These are phyloP conservation scores for Solanum chmielewskii DNA, from an alignment of 257 asterid genomes.

Conservation along the genomic window DNA sequence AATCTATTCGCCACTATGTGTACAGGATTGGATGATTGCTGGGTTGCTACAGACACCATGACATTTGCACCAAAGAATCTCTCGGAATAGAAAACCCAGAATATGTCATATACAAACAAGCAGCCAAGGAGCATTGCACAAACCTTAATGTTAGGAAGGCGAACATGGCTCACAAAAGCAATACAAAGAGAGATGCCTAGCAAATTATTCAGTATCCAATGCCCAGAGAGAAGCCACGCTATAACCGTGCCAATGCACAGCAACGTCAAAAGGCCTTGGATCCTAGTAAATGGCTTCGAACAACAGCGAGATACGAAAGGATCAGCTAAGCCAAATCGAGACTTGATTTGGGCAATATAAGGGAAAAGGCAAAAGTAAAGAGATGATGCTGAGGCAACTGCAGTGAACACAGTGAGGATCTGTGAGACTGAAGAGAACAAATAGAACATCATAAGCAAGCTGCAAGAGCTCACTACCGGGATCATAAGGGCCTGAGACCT, in stretches of 20 bases:
- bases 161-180: conserved; percentile 96
- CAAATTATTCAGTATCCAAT: conserved; percentile 85
- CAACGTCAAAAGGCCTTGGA: conserved; percentile 44
- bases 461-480: conserved; percentile 91
- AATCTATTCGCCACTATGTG: conserved; percentile 84
- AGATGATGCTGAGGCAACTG: conserved; percentile 85
- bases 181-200: conserved; percentile 92
- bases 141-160: conserved; percentile 90
- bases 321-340: conserved; percentile 59
- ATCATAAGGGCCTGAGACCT: conserved; percentile 93
- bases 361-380: conserved; percentile 79
- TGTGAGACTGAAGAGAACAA: conserved; percentile 89
- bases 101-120: conserved; percentile 78
- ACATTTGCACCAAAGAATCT: conserved; percentile 92
- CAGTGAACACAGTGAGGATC: conserved; percentile 77
- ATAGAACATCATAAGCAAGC: conserved; percentile 94
- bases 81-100: conserved; percentile 95
- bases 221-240: conserved; percentile 82
- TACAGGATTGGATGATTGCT: conserved; percentile 83
- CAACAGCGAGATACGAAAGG: conserved; percentile 81
- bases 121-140: conserved; percentile 84
- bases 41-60: conserved; percentile 96
- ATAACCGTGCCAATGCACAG: conserved; percentile 43
- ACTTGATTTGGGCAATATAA: conserved; percentile 42
- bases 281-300: conserved; percentile 61